These are phyloP conservation scores for Penicillium janthinellum DNA, from an alignment of 2,329 filamentous ascomycete species.

Conservation along the genomic window DNA sequence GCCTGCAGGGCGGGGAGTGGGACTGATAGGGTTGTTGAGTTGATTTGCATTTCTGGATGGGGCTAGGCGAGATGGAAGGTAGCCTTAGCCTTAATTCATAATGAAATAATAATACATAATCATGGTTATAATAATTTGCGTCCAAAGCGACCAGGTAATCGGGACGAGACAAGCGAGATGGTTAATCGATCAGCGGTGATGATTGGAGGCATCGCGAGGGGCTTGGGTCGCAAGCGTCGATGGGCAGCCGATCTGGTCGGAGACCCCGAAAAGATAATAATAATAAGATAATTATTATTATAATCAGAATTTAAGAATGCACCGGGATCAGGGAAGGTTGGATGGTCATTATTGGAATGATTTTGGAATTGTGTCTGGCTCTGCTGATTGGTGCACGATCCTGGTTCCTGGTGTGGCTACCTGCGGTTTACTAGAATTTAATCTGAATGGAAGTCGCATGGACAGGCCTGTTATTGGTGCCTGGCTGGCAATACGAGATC, in stretches of 20 bases:
- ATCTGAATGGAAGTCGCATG: background rate
- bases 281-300: background rate
- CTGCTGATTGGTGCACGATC: background rate
- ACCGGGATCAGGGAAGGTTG: background rate
- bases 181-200: background rate
- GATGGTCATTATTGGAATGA: background rate
- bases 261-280: constrained; percentile 10
- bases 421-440: background rate
- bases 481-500: constrained; percentile 6
- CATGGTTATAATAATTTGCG: background rate
- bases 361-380: background rate
- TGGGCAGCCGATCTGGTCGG: constrained; percentile 17
- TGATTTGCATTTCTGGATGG: constrained; percentile 16
- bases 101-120: too few relatives aligned
- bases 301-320: background rate
- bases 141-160: background rate
- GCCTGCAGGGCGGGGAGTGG: background rate
- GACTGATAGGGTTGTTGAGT: constrained; percentile 5
- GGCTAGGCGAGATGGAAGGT: background rate
- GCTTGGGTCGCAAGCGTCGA: constrained; percentile 12
- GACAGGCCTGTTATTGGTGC: background rate
- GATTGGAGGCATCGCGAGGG: background rate
- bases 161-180: background rate
- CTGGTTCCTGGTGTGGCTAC: background rate
- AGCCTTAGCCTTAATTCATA: too few relatives aligned